Evolutionary conservation across 352 stramenopile species (phyloP).

Genomic region (Phytophthora pini): DNA sequence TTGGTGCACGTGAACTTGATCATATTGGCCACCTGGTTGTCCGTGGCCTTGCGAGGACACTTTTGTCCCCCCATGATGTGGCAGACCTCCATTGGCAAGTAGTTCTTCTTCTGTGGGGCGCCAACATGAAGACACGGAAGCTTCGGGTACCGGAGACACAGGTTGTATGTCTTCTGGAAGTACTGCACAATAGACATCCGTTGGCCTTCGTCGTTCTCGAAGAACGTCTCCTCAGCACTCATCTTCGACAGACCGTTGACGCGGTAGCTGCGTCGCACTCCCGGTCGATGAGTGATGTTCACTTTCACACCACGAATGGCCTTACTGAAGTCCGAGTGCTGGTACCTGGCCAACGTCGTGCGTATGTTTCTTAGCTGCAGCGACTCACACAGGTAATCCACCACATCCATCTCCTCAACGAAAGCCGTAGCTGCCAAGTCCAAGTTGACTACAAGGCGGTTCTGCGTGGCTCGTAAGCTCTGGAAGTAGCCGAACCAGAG

Average conservation of each 20-base stretch:
- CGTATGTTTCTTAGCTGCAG: constrained; percentile 39
- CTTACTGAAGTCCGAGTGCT: constrained; percentile 60
- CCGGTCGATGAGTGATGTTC: constrained; percentile 65
- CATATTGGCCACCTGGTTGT: constrained; percentile 87
- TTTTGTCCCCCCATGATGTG: constrained; percentile 75
- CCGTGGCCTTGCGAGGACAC: constrained; percentile 75
- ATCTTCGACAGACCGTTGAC: constrained; percentile 67
- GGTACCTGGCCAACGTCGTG: constrained; percentile 40
- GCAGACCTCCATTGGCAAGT: constrained; percentile 87
- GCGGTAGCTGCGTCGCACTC: constrained; percentile 61
- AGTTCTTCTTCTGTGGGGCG: constrained; percentile 75
- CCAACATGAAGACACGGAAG: constrained; percentile 86
- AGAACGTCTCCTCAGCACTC: constrained; percentile 56
- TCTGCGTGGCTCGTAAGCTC: constrained; percentile 72
- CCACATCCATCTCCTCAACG: constrained; percentile 62
- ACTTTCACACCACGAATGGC: constrained; percentile 73
- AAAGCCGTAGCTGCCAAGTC: constrained; percentile 79
- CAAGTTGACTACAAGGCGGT: constrained; percentile 68
- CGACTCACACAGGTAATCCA: constrained; percentile 54
- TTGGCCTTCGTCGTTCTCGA: constrained; percentile 61
- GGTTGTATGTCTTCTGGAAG: constrained; percentile 59
- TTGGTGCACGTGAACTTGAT: constrained; percentile 73
- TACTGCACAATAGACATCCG: constrained; percentile 65
- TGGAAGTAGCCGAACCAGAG: constrained; percentile 83
- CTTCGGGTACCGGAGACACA: constrained; percentile 67